These are phyloP conservation scores for Pseudevernia furfuracea DNA, from an alignment of 495 filamentous ascomycete species.

Conservation along the genomic window DNA sequence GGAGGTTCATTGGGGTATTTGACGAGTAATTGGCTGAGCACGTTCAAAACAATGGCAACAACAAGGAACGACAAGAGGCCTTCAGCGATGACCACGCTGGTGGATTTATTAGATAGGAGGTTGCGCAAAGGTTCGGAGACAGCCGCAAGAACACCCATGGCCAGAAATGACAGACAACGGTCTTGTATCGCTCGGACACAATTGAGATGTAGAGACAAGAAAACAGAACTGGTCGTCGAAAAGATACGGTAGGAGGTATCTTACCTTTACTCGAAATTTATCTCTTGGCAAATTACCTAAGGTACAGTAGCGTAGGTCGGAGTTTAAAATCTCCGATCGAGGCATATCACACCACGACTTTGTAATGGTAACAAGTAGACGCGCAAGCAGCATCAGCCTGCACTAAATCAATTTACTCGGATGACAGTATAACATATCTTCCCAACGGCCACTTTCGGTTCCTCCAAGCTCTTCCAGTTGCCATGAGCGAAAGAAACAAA, in stretches of 20 bases:
- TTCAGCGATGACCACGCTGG: slow-evolving; percentile 33
- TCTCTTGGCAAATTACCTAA: background rate
- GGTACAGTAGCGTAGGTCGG: background rate
- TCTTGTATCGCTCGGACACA: background rate
- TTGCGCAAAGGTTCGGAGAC: slow-evolving; percentile 15
- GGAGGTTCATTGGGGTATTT: slow-evolving; percentile 68
- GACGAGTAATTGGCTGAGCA: slow-evolving; percentile 60
- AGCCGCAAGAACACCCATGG: slow-evolving; percentile 20
- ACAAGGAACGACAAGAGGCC: slow-evolving; percentile 37
- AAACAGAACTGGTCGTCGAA: background rate
- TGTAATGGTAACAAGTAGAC: background rate
- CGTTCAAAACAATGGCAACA: slow-evolving; percentile 54
- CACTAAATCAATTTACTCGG: background rate
- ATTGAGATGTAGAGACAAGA: background rate
- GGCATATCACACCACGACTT: background rate
- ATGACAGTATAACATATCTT: background rate
- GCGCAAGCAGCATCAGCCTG: slow-evolving; percentile 2
- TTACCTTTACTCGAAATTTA: background rate
- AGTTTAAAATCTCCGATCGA: background rate
- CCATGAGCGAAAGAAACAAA: background rate
- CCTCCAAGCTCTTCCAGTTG: background rate
- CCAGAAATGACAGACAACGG: slow-evolving; percentile 12
- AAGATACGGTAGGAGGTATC: background rate
- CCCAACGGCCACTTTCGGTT: background rate
- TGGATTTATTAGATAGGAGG: slow-evolving; percentile 18